Conservation (phyloP, 208 protist species). For the Wallacemonas sp. region DNA sequence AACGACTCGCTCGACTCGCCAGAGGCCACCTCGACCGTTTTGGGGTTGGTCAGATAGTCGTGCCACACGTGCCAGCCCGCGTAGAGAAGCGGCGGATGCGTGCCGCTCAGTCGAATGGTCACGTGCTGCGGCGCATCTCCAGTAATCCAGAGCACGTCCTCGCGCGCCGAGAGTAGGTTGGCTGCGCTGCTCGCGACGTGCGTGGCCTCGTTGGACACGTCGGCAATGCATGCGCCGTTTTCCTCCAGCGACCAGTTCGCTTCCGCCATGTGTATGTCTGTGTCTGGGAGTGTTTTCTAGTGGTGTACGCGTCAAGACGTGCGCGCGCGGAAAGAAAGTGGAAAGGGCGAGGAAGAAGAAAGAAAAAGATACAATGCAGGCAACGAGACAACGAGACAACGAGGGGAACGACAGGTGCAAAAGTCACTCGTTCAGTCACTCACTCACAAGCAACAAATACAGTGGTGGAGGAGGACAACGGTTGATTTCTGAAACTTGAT, state of each 20-base stretch:
- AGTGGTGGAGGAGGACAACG: too few species aligned
- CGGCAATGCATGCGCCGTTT: slow-evolving; percentile 59
- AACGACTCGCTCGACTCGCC: slow-evolving; percentile 44
- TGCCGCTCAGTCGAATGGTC: slow-evolving; percentile 40
- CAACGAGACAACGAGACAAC: neutral
- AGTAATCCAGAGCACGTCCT: slow-evolving; percentile 83
- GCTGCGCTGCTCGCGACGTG: slow-evolving; percentile 54
- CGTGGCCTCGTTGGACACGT: slow-evolving; percentile 67
- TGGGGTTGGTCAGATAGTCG: slow-evolving; percentile 84
- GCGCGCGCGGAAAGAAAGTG: slow-evolving; percentile 15
- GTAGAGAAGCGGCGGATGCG: slow-evolving; percentile 71
- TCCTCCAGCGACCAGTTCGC: slow-evolving; percentile 65
- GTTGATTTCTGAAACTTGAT: too few species aligned
- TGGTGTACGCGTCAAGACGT: too few species aligned
- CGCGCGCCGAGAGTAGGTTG: slow-evolving; percentile 67
- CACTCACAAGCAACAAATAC: too few species aligned
- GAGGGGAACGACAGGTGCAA: neutral
- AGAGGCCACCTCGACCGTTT: slow-evolving; percentile 71
- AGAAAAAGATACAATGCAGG: neutral
- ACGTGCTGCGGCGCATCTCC: slow-evolving; percentile 82
- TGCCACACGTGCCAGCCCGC: slow-evolving; percentile 89
- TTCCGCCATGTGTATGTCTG: slow-evolving; percentile 38
- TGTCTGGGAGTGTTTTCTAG: too few species aligned
- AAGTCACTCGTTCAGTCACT: neutral
- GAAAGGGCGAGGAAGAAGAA: slow-evolving; percentile 12